Evolutionary conservation across 176 grass and related monocot species (phyloP), one percentile per base, ranked within the genome.

Genomic region (Carex scoparia): DNA sequence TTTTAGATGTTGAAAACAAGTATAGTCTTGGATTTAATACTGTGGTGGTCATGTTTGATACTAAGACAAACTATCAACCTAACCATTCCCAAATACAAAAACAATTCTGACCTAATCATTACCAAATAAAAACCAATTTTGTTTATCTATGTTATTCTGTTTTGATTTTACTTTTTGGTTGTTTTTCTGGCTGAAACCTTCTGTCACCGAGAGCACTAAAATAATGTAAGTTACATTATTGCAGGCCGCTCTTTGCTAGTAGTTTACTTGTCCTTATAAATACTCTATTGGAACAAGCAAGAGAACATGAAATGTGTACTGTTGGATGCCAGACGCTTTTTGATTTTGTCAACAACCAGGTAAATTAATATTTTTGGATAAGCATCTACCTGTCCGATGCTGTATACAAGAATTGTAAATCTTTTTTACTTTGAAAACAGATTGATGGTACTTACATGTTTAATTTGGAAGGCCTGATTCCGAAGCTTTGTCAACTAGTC

Each of bases 341-440:
- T 93, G 90, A 95, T 68, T 98, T 98, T 88, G 84, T 95, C 81
- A 98, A 90, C 54, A 81, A 89, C 81, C 95, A 98, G 95, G 95
- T 98, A 86, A 51, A 31, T 54, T 55, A 23, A 23, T 81, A 40
- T 83, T 69, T 35, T 16, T 18, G 70, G 19, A 53, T 16, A 35
- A 32, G 18, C 6, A 19, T 73, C 3, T 14, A 13, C 12, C 13
- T 55, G 16, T 5, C 12, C 51, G 4, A 35, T 55, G 73, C 73
- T 57, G 27, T 5, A 56, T 57, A 28, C 49, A 55, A 85, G 48
- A 85, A 38, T 62, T 61, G 30, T 85, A 76, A 81, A 27, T 13
- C 35, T 56, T 56, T 10, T 56, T 56, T 84, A 31, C 87, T 90
- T 14, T 90, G 19, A 61, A 67, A 84, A 77, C 86, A 98, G 95